phyloP scores from a whole-genome alignment of 495 filamentous ascomycete species.

The Cladorrhinum samala region DNA sequence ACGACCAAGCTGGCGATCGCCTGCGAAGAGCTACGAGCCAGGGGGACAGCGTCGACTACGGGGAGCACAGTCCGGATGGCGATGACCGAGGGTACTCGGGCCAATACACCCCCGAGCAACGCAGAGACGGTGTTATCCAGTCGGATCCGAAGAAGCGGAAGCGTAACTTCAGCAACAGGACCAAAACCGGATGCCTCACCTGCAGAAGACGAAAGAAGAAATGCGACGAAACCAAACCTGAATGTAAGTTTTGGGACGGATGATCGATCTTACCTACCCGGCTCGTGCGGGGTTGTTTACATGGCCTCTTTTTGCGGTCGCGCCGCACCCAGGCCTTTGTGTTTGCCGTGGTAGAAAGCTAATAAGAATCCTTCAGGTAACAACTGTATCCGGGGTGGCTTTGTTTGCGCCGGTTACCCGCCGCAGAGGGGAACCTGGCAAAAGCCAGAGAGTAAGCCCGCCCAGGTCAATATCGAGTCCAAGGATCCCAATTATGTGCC shows the following conservation, averaged over 20 bases:
- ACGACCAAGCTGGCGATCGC: slow-evolving; percentile 40
- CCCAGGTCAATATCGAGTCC: slow-evolving; percentile 75
- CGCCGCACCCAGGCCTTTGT: slow-evolving; percentile 8
- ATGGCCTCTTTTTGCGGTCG: slow-evolving; percentile 15
- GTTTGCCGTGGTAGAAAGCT: slow-evolving; percentile 4
- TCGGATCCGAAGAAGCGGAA: slow-evolving; percentile 75
- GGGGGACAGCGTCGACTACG: slow-evolving; percentile 38
- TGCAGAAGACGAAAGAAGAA: slow-evolving; percentile 96
- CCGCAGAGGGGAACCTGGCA: slow-evolving; percentile 67
- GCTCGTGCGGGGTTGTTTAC: slow-evolving; percentile 6
- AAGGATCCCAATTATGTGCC: slow-evolving; percentile 62
- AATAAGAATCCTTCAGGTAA: slow-evolving; percentile 53
- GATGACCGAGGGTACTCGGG: slow-evolving; percentile 40
- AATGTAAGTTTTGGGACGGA: slow-evolving; percentile 55
- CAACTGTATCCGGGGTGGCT: slow-evolving; percentile 88
- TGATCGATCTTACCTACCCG: slow-evolving; percentile 4
- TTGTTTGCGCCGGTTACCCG: slow-evolving; percentile 87
- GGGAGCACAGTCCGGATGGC: slow-evolving; percentile 43
- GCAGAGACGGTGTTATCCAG: slow-evolving; percentile 49
- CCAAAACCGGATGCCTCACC: slow-evolving; percentile 96
- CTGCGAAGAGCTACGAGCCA: slow-evolving; percentile 35
- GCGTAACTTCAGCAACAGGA: slow-evolving; percentile 89
- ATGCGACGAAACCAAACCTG: slow-evolving; percentile 91
- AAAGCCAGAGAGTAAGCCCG: slow-evolving; percentile 51
- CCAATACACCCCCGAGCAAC: slow-evolving; percentile 41